A percentile compares a stretch with the other conserved stretches of the same genome.
Evolutionary conservation across 768 basidiomycete species (phyloP).

Genomic region (Mycena sanguinolenta): DNA sequence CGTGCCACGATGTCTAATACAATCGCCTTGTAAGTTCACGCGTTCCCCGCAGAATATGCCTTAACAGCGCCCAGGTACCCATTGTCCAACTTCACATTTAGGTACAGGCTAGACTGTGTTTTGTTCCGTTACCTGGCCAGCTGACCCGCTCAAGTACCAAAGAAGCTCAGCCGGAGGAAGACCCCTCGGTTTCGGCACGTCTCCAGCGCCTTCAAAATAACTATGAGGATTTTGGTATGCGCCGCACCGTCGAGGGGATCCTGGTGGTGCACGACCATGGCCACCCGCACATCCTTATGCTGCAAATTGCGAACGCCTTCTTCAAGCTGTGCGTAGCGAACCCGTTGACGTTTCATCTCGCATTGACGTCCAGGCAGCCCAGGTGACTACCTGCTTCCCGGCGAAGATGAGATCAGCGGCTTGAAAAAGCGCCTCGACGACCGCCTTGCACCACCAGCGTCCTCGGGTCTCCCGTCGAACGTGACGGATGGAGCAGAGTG

Average conservation of each 20-base stretch:
- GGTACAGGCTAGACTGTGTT: slow-evolving; percentile 58
- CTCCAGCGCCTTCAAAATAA: slow-evolving; percentile 95
- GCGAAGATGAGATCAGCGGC: slow-evolving; percentile 93
- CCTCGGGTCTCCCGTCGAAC: slow-evolving; percentile 77
- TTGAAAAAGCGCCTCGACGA: slow-evolving; percentile 91
- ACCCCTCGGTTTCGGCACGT: slow-evolving; percentile 94
- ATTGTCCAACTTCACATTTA: slow-evolving; percentile 93
- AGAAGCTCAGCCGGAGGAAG: slow-evolving; percentile 97
- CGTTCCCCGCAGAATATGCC: slow-evolving; percentile 2
- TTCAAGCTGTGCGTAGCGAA: slow-evolving; percentile 98
- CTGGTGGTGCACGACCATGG: slow-evolving; percentile 96
- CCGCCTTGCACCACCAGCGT: slow-evolving; percentile 84
- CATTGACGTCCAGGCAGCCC: slow-evolving; percentile 64
- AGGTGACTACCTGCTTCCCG: slow-evolving; percentile 98
- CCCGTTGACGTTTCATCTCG: slow-evolving; percentile 17
- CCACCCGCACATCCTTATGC: slow-evolving; percentile 96
- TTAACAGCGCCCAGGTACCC: slow-evolving; percentile 70
- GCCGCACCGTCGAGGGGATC: slow-evolving; percentile 92
- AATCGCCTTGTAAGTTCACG: slow-evolving; percentile 58
- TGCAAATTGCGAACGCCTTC: slow-evolving; percentile 98
- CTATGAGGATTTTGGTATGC: slow-evolving; percentile 97
- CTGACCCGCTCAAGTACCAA: slow-evolving; percentile 74
- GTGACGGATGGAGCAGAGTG: slow-evolving; percentile 86
- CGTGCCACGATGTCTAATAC: slow-evolving; percentile 62
- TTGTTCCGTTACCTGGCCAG: slow-evolving; percentile 25